Base-by-base conservation (phyloP, 2,329 filamentous ascomycete genomes). In the Lecanicillium sp. region DNA sequence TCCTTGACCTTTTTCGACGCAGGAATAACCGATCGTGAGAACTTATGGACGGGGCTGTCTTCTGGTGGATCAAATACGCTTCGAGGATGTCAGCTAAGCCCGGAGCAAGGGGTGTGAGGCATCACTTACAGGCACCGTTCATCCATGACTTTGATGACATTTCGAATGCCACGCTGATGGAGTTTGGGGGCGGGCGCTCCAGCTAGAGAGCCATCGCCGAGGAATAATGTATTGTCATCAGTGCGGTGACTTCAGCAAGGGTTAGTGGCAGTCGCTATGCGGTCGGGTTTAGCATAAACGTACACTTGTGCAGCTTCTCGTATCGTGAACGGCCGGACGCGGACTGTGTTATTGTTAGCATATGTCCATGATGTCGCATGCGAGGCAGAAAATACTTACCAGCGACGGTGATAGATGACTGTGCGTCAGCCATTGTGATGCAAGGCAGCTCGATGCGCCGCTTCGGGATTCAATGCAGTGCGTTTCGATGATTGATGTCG, bases 61-160 rank as follows among this genome's bases (percentile, higher is more conserved):
- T 98, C 93, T 35, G 93, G 93, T 7, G 93, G 93, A 59, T 98
- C 93, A 65, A 98, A 98, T 26, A 98, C 84, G 64, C 93, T 97
- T 63, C 3, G 5, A 12, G 3, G 3, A 14, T 5, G 40, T 49
- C n/a, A 32, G 43, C 17, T 37, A 19, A 33, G n/a, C 17, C 7
- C 10, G 21, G n/a, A 15, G 5, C 12, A 3, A 19, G 15, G 14
- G 17, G 19, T 15, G 40, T n/a, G 14, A 27, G 1, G 15, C 24
- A 24, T 38, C 19, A 76, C 88, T 58, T 78, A 97, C 93, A 98
- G 72, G 72, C 93, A 97, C 61, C 87, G 87, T 63, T 96, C 90
- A 62, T 98, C 94, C 45, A 98, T 79, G 17, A 98, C 90, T 68
- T 96, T 97, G 69, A 98, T 87, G 45, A 98, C 90, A 2, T 88